These are phyloP conservation scores for grape (Vitis vinifera) DNA, from an alignment of 164 flowering plant species.

Conservation along the genomic window DNA sequence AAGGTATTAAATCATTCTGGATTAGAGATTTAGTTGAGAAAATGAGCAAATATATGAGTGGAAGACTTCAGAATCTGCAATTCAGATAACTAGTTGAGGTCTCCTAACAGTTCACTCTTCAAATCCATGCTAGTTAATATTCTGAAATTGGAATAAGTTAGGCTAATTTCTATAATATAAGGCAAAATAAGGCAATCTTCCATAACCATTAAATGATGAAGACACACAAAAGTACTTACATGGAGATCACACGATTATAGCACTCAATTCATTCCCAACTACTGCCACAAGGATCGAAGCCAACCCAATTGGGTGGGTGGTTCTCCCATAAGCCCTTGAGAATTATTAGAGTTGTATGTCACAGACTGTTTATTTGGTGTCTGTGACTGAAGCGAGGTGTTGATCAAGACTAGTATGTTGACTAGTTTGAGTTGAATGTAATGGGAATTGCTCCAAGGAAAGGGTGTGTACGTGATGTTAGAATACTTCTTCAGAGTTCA, in stretches of 20 bases:
- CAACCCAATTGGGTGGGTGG: conserved; percentile 39
- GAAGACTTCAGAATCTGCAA: conserved; percentile 44
- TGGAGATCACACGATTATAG: conserved; percentile 32
- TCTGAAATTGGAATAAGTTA: conserved; percentile 22
- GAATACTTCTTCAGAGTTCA: no score
- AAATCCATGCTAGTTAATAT: conserved; percentile 38
- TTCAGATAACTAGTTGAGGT: conserved; percentile 36
- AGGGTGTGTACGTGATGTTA: no score
- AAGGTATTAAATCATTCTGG: background rate
- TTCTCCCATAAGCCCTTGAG: conserved; percentile 28
- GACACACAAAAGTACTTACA: conserved; percentile 23
- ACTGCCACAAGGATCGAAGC: conserved; percentile 42
- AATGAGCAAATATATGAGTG: background rate
- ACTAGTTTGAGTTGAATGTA: no score
- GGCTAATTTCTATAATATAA: background rate
- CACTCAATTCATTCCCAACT: conserved; percentile 49
- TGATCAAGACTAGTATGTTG: no score
- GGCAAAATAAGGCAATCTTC: background rate
- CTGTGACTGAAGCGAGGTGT: no score
- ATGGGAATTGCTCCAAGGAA: no score
- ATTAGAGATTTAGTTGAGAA: background rate
- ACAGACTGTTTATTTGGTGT: no score
- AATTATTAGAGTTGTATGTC: conserved; percentile 14
- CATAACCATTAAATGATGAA: background rate
- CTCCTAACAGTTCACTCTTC: conserved; percentile 36